These are phyloP conservation scores for Aspergillus pseudonomiae DNA, from an alignment of 2,329 filamentous ascomycete species.

Conservation along the genomic window DNA sequence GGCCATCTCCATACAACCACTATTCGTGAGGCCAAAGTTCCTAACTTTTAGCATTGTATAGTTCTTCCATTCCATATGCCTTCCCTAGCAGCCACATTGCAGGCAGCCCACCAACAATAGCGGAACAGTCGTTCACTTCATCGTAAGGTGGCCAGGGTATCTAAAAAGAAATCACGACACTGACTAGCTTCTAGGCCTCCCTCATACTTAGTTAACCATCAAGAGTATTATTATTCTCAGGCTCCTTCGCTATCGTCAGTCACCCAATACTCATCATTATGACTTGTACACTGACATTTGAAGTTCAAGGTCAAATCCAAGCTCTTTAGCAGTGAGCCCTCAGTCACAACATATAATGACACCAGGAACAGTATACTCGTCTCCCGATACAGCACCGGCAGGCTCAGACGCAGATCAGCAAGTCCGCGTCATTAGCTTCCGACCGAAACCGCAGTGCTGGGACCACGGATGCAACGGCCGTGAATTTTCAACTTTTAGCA, in stretches of 20 bases:
- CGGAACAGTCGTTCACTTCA: conserved; percentile 28
- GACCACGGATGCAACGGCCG: conserved; percentile 95
- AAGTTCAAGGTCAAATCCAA: conserved; percentile 27
- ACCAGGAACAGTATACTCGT: conserved; percentile 31
- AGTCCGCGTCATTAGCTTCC: conserved; percentile 72
- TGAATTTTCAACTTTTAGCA: conserved; percentile 96
- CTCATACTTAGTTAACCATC: conserved; percentile 38
- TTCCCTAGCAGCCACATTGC: conserved; percentile 25
- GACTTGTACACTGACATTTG: conserved; percentile 14
- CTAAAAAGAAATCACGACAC: background rate
- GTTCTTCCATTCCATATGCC: conserved; percentile 25
- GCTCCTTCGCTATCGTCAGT: conserved; percentile 36
- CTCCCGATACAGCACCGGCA: conserved; percentile 27
- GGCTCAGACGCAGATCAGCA: conserved; percentile 48
- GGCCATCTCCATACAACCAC: background rate
- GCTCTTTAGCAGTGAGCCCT: conserved; percentile 28
- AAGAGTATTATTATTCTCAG: conserved; percentile 38
- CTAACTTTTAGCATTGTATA: conserved; percentile 9
- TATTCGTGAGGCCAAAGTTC: background rate
- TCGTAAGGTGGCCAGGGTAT: conserved; percentile 21
- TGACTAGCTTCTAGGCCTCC: conserved; percentile 29
- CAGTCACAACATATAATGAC: conserved; percentile 28
- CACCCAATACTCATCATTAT: background rate
- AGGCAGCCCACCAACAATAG: conserved; percentile 22
- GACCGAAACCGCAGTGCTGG: conserved; percentile 95